Base-by-base conservation (phyloP, 495 filamentous ascomycete species). In the Penicillium antarcticum region DNA sequence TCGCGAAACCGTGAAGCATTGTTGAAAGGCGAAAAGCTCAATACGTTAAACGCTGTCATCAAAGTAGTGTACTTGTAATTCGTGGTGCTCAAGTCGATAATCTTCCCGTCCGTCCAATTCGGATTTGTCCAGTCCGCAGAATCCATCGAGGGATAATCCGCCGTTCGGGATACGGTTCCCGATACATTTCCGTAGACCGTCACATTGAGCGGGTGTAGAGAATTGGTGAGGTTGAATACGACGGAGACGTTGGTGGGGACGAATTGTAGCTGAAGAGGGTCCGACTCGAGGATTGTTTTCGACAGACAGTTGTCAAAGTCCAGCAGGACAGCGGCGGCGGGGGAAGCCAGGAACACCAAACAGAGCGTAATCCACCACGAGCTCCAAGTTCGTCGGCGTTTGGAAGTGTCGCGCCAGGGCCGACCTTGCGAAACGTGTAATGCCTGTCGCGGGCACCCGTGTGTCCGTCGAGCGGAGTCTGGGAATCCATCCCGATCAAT, bases 181-280 rank as follows among this genome's bases (percentile, higher is more conserved):
- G 85, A 85, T 17, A 97, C 90, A 68, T 97, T 96, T 18, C 92
- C 92, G 71, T 89, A 97, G 17, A 96, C 82, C 1, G 85, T 96
- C 23, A 97, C 71, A 49, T 81, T 82, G 24, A 98, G 73, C 33
- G 82, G 83, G 61, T 91, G 82, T 42, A 77, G 80, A 10, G 80
- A 62, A 48, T 79, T 69, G 16, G 70, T 64, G 18, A 80, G 70
- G 56, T 91, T 78, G 71, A 95, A 95, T 11, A 68, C 70, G 48
- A 88, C 95, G 56, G 84, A 80, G 50, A 95, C 78, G 48, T 78
- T 78, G 11, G 83, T 56, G 1, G 94, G 92, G 8, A 83, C 75
- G 67, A 91, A 96, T 74, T 98, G 95, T n/a, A 97, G 74, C 47
- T 63, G 79, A 56, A 56, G 54, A 19, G 80, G 79, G 24, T 52